Conservation (phyloP, 2,329 filamentous ascomycete species). For the Fonsecaea nubica region DNA sequence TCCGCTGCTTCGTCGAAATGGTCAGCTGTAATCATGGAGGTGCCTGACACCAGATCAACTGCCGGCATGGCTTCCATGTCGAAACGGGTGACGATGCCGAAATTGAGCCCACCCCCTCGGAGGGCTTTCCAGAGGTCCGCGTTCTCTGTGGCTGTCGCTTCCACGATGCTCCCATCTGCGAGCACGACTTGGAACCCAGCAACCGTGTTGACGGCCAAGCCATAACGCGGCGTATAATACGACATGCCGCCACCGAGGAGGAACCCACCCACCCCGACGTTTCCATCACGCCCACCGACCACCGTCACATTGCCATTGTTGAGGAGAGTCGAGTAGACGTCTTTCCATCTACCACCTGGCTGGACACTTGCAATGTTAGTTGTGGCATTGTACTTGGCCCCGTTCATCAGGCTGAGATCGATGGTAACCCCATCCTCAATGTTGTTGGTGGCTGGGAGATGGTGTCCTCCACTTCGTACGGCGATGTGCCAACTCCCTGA, state of each 20-base stretch:
- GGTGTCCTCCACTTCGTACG: too few species aligned
- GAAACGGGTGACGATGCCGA: slow-evolving; percentile 50
- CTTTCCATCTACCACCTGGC: too few species aligned
- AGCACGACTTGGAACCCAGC: slow-evolving; percentile 56
- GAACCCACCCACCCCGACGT: slow-evolving; percentile 48
- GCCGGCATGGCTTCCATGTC: slow-evolving; percentile 14
- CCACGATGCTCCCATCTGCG: slow-evolving; percentile 57
- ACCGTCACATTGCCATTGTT: slow-evolving; percentile 23
- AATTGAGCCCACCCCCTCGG: slow-evolving; percentile 63
- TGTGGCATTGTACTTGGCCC: too few species aligned
- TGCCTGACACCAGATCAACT: neutral
- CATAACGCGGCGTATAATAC: slow-evolving; percentile 45
- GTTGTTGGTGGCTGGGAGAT: too few species aligned
- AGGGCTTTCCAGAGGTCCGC: slow-evolving; percentile 61
- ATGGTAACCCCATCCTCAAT: too few species aligned
- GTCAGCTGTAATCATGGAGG: neutral
- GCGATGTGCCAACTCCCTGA: too few species aligned
- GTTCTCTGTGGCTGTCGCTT: slow-evolving; percentile 52
- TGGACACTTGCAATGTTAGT: too few species aligned
- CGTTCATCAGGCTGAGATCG: too few species aligned
- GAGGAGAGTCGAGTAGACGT: too few species aligned
- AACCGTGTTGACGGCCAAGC: slow-evolving; percentile 48
- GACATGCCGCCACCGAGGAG: slow-evolving; percentile 46
- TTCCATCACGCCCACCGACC: slow-evolving; percentile 45
- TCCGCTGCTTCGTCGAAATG: neutral